These are phyloP conservation scores for Hibiscus mutabilis DNA, from an alignment of 345 rosid genomes.

Conservation along the genomic window DNA sequence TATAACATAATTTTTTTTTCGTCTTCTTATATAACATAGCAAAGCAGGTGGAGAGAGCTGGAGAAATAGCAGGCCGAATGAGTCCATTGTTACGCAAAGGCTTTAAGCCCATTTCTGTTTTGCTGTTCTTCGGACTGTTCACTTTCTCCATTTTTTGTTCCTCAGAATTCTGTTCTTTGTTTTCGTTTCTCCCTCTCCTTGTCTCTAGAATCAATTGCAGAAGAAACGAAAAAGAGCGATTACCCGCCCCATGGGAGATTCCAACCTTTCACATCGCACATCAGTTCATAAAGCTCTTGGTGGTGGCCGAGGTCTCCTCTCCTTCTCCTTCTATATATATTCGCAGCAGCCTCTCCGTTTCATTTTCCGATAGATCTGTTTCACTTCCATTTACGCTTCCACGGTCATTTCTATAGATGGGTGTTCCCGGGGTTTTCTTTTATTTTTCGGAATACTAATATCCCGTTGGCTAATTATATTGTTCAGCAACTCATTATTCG, in stretches of 20 bases:
- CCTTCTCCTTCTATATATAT: neutral
- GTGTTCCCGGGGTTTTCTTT: neutral
- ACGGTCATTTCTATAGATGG: neutral
- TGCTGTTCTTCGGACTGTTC: neutral
- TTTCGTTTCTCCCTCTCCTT: neutral
- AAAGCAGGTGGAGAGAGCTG: too few species aligned
- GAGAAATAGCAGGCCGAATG: too few species aligned
- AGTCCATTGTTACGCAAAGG: neutral
- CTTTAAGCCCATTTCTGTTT: constrained; percentile 9
- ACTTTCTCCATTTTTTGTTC: neutral
- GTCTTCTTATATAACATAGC: too few species aligned
- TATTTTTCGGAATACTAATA: neutral
- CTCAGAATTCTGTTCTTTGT: neutral
- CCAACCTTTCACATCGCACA: constrained; percentile 32
- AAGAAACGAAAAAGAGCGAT: constrained; percentile 10
- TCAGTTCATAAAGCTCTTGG: constrained; percentile 76
- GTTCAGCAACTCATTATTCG: neutral
- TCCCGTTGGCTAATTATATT: neutral
- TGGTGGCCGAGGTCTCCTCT: constrained; percentile 52
- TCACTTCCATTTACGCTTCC: neutral
- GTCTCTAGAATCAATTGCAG: constrained; percentile 2
- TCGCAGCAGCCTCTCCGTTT: neutral
- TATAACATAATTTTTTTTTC: too few species aligned
- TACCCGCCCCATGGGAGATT: constrained; percentile 48
- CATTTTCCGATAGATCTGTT: constrained; percentile 20